Base-by-base conservation (phyloP, 352 stramenopile genomes). In the Pythium brassicae region DNA sequence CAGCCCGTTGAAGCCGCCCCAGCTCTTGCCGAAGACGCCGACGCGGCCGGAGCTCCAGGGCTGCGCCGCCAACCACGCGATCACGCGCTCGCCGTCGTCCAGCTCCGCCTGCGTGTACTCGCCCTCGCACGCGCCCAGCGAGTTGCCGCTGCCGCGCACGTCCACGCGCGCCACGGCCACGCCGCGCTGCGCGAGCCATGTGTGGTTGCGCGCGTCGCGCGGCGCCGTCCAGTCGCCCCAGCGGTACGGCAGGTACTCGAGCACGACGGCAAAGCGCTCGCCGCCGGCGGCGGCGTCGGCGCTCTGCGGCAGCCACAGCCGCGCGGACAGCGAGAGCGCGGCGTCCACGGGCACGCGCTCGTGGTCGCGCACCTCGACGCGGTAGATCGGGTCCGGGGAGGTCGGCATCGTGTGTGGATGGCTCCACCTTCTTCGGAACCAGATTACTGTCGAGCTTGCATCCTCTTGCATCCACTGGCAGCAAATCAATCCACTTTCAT, bases 171-270 rank as follows among this genome's bases (percentile, higher is more conserved):
- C 68, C 45, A 82, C 71, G 25, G 72, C 72, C 40, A 82, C 55
- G 3, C 72, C 72, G 8, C 68, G 65, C 47, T 76, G 70, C 10
- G 72, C 72, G 57, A 82, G 51, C 72, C 72, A 82, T 46, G 59
- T 51, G 59, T 82, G 72, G 59, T 82, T 82, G 43, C 59, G 61
- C 20, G 62, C 52, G 43, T 82, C 72, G 19, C 72, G 61, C 4
- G 70, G 68, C 27, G 70, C 51, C 15, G 72, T 82, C 72, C 70
- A 79, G 63, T 82, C 72, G 3, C 59, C 65, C 51, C 77, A 76
- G 34, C 72, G 70, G 61, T 82, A 82, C 51, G 72, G 72, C 49
- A 82, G 59, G 61, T 82, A 82, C 70, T 82, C 72, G 40, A 82
- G 68, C 49, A 82, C 64, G 22, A 78, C 70, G 1, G 72, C 72